Percentiles rank a stretch among this genome's conserved stretches.
These are phyloP conservation scores for Houttuynia cordata DNA, from an alignment of 164 flowering plant species.

Conservation along the genomic window DNA sequence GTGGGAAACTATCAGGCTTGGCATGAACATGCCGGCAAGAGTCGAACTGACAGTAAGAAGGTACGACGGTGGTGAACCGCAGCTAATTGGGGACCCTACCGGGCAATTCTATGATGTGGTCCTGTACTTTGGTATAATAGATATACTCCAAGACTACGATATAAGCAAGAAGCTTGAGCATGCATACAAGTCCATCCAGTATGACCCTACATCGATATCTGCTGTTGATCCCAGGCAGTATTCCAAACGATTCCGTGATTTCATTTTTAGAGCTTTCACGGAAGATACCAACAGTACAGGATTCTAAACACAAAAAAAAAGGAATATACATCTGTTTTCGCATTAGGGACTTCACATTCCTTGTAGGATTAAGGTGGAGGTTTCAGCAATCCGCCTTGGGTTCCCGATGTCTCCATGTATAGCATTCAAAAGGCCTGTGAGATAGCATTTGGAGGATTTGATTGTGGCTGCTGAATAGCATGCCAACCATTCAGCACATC, in stretches of 20 bases:
- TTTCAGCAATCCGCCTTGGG: background rate
- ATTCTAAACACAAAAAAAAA: background rate
- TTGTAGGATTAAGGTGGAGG: background rate
- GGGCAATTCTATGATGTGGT: conserved; percentile 50
- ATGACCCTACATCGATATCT: conserved; percentile 69
- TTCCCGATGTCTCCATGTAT: background rate
- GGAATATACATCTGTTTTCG: background rate
- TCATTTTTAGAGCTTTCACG: conserved; percentile 45
- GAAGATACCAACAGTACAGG: conserved; percentile 28
- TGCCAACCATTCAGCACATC: background rate
- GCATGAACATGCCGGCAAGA: conserved; percentile 65
- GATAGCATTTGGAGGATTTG: background rate
- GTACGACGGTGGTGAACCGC: conserved; percentile 16
- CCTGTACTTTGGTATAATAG: conserved; percentile 67
- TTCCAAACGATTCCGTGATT: conserved; percentile 69
- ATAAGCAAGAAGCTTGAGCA: conserved; percentile 83
- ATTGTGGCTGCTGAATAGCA: background rate
- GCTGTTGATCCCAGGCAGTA: conserved; percentile 78
- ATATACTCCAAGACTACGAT: conserved; percentile 77
- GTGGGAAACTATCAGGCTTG: conserved; percentile 43
- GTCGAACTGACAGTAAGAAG: conserved; percentile 54
- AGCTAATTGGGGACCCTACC: conserved; percentile 34
- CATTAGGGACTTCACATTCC: background rate
- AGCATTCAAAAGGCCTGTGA: background rate
- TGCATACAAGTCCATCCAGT: conserved; percentile 74